phyloP scores from a whole-genome alignment of 192 early-diverging fungal genomes.

The Coemansia aciculifera region DNA sequence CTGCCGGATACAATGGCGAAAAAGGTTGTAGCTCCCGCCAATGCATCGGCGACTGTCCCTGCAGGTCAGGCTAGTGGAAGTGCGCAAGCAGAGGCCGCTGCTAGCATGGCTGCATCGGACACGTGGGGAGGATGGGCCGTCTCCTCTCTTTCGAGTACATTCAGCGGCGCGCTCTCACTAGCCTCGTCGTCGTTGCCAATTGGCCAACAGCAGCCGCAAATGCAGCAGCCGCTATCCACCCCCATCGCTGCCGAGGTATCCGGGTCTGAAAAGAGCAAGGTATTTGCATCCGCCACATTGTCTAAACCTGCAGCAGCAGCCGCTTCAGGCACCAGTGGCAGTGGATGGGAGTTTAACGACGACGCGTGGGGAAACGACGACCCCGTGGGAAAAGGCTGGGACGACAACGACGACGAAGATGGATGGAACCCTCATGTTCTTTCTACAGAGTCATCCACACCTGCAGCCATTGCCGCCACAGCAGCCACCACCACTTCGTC shows the following conservation, averaged over 20 bases:
- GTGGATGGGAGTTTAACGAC: constrained; percentile 46
- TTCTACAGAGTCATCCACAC: not conserved
- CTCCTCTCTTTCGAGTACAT: constrained; percentile 66
- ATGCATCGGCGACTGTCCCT: constrained; percentile 1
- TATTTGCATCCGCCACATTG: not conserved
- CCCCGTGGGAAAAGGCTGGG: constrained; percentile 15
- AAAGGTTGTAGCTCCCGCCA: constrained; percentile 17
- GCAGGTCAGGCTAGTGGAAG: constrained; percentile 13
- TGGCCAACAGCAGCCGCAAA: constrained; percentile 20
- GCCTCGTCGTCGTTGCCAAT: constrained; percentile 32
- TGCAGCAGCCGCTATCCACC: not conserved
- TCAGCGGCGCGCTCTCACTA: constrained; percentile 42
- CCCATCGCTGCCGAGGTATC: not conserved
- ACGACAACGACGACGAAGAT: constrained; percentile 20
- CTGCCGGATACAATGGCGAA: constrained; percentile 69
- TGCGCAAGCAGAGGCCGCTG: constrained; percentile 30
- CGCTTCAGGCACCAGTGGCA: not conserved
- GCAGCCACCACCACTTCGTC: not conserved
- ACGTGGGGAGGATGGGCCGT: constrained; percentile 91
- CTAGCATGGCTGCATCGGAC: constrained; percentile 53
- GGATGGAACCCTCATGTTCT: constrained; percentile 21
- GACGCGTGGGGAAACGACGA: constrained; percentile 13
- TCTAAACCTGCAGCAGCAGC: not conserved
- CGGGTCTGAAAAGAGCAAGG: not conserved
- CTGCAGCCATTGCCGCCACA: not conserved